Base-by-base conservation (phyloP, 768 basidiomycete genomes). In the Hortiboletus flavorubellus region DNA sequence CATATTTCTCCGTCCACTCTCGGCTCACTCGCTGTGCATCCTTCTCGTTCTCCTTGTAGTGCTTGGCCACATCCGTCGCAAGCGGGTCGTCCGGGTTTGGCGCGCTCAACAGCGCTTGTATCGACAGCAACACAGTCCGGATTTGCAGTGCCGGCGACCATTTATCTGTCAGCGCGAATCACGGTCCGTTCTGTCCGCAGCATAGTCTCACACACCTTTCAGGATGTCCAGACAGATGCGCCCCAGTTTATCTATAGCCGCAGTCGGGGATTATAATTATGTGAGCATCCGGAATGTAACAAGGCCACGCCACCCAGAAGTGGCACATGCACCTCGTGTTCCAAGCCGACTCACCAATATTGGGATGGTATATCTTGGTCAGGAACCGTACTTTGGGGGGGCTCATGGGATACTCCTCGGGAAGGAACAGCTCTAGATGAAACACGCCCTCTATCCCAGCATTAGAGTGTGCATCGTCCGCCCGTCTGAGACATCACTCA, bases 111-210 rank as follows among this genome's bases (percentile, higher is more conserved):
- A 99, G 78, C n/a, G 97, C 97, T 73, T 99, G 97, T 67, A 99
- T 82, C 39, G 96, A 98, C 48, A 99, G 82, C 54, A 99, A 78
- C 48, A 99, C 97, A 2, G 97, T 99, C 62, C 97, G 88, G 75
- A 99, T 99, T 72, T 99, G 97, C 16, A 99, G 80, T 0, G 97
- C 97, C 18, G 97, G 97, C 10, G 94, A 97, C 97, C 97, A 99
- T 79, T 98, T 98, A 74, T 99, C 97, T 93, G 49, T 31, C 39
- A 29, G 4, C 26, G 7, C 43, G 56, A 21, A 5, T 56, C 21
- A 52, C 37, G 21, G 46, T 33, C 41, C 37, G 29, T 33, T 10
- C 3, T 11, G 2, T 39, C 44, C 59, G 46, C 61, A 11, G 23
- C 9, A 21, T 38, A 9, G 48, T n/a, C 40, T 15, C 43, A 68